Evolutionary conservation across 2,329 filamentous ascomycete species (phyloP).

Genomic region (Coniochaeta ligniaria): DNA sequence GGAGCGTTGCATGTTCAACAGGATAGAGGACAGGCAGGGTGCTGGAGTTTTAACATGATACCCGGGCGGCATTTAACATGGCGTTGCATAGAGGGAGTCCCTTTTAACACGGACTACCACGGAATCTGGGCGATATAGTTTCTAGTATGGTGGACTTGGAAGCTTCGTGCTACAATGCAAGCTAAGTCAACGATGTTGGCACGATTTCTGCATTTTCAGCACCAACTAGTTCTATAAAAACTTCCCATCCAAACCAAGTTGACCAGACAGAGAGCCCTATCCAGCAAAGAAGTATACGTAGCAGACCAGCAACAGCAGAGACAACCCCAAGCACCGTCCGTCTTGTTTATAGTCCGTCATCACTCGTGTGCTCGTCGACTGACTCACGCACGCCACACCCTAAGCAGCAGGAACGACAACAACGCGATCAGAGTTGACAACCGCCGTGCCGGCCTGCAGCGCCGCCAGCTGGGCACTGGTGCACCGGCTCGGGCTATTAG

Average conservation of each 20-base stretch:
- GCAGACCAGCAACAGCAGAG: not conserved
- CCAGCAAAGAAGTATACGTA: not conserved
- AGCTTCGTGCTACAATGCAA: no score
- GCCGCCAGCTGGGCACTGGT: not conserved
- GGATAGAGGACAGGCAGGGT: not conserved
- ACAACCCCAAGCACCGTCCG: not conserved
- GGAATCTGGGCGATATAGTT: not conserved
- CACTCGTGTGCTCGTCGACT: not conserved
- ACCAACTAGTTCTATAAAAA: no score
- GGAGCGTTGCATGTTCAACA: slow-evolving; percentile 5
- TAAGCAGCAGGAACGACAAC: slow-evolving; percentile 1
- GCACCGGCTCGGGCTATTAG: not conserved
- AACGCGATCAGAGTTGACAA: not conserved
- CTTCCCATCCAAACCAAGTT: no score
- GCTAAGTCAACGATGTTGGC: no score
- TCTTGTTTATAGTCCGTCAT: not conserved
- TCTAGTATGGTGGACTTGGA: no score
- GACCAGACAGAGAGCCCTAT: not conserved
- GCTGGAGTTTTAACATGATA: slow-evolving; percentile 16
- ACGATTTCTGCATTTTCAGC: no score
- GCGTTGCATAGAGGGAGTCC: slow-evolving; percentile 6
- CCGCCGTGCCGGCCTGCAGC: not conserved
- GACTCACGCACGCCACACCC: not conserved
- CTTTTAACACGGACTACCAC: not conserved
- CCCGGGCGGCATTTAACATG: slow-evolving; percentile 21